Evolutionary conservation across 768 basidiomycete species (phyloP).

Genomic region (Candolleomyces eurysporus): DNA sequence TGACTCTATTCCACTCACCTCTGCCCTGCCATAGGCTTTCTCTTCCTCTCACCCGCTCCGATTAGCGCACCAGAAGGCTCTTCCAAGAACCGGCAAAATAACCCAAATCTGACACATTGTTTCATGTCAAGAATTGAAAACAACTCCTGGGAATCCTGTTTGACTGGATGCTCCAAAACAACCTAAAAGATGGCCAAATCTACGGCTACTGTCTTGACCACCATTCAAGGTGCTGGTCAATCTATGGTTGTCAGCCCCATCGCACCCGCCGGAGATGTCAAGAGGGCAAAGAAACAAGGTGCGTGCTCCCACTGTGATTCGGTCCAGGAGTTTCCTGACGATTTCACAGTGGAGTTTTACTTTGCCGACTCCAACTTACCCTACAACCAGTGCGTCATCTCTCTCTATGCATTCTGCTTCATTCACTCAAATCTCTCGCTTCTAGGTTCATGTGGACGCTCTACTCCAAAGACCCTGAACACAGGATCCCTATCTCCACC

Average conservation of each 20-base stretch:
- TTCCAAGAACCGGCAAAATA: no score
- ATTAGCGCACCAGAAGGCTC: no score
- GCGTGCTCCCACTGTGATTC: neutral
- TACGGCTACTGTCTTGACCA: neutral
- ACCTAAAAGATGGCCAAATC: neutral
- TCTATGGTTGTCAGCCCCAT: neutral
- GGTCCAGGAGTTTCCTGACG: neutral
- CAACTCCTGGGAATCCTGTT: neutral
- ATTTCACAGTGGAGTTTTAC: conserved; percentile 83
- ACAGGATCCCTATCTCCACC: conserved; percentile 88
- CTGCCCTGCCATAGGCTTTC: no score
- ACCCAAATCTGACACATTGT: no score
- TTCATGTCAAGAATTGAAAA: neutral
- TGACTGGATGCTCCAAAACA: neutral
- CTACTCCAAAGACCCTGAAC: conserved; percentile 74
- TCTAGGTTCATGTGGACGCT: conserved; percentile 92
- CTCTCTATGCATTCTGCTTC: neutral
- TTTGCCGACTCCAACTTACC: conserved; percentile 95
- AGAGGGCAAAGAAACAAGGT: conserved; percentile 9
- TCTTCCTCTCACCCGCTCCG: no score
- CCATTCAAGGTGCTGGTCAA: neutral
- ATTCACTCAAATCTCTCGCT: no score
- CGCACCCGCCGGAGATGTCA: neutral
- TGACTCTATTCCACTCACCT: no score
- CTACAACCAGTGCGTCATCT: conserved; percentile 64